Base-by-base conservation (phyloP, 1,139 yeast genomes). In the Kodamaea derodonti region DNA sequence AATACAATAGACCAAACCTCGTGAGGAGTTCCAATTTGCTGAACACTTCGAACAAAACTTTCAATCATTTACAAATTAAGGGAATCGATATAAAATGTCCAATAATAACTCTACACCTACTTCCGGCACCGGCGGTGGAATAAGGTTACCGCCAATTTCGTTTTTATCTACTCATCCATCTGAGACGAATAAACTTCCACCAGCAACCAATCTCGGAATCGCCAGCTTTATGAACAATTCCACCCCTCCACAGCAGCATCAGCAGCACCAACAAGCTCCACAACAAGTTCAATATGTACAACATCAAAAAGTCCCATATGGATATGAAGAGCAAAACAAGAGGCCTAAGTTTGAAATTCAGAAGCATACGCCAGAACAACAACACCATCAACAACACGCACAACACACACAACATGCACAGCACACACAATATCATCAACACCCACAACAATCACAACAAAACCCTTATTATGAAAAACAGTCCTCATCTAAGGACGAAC, bases 141-240 rank as follows among this genome's bases (percentile, higher is more conserved):
- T 57, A 20, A 46, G 53, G 32, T 52, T 58, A 29, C 63, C 63
- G 4, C 60, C 63, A 17, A 58, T 58, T 11, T 53, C 60, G 25
- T 57, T 56, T 37, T 43, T 58, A 35, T 50, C 61, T 5, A 41
- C 46, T 4, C 50, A 43, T 23, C 32, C 44, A 37, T 27, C 14
- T 8, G 42, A 36, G 17, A 36, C 39, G 24, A 37, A 41, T n/a
- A 44, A 47, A 24, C 42, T 47, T 17, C 56, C 52, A 3, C 42
- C 46, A 30, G 47, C 53, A 10, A 42, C 54, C 14, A 48, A 45
- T 40, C 45, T 51, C 33, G 57, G 50, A 20, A 49, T 53, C 29
- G 46, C 47, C 20, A 41, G 47, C 24, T 48, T 49, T 32, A 39
- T 48, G 37, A 48, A 43, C 29, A 31, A 22, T 24, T 13, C 43